A percentile compares a stretch with the other conserved stretches of the same genome.
phyloP scores from a whole-genome alignment of 2,329 filamentous ascomycete species.

The Didymella glomerata region DNA sequence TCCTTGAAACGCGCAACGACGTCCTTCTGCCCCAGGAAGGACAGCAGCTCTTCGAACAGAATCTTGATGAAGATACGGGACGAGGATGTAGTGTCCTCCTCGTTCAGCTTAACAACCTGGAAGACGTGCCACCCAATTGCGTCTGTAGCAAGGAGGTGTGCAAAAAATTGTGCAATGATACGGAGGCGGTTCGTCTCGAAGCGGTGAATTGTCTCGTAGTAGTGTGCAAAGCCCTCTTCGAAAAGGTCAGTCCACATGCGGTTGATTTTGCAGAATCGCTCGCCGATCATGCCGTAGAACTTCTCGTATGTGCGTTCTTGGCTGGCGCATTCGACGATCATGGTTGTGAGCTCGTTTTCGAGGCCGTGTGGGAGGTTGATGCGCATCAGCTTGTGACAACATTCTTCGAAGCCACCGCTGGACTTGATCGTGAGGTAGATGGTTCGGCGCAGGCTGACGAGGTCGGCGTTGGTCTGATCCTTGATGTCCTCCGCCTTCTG shows the following conservation, averaged over 20 bases:
- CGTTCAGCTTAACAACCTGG: slow-evolving; percentile 85
- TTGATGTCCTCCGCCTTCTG: slow-evolving; percentile 93
- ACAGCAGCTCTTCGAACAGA: slow-evolving; percentile 88
- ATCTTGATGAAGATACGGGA: slow-evolving; percentile 99
- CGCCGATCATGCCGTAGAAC: slow-evolving; percentile 93
- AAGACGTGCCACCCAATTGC: slow-evolving; percentile 93
- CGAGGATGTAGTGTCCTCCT: slow-evolving; percentile 95
- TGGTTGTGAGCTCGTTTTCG: slow-evolving; percentile 89
- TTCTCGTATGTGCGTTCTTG: slow-evolving; percentile 98
- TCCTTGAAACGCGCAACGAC: slow-evolving; percentile 83
- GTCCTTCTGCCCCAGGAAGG: slow-evolving; percentile 84
- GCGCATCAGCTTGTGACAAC: slow-evolving; percentile 91
- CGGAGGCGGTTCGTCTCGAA: slow-evolving; percentile 95
- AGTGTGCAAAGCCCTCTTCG: slow-evolving; percentile 86
- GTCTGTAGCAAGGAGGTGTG: slow-evolving; percentile 86
- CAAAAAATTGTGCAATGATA: slow-evolving; percentile 95
- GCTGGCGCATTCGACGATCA: slow-evolving; percentile 96
- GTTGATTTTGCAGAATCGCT: slow-evolving; percentile 95
- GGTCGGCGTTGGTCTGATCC: slow-evolving; percentile 94
- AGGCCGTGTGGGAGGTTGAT: slow-evolving; percentile 86
- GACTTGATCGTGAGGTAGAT: slow-evolving; percentile 99
- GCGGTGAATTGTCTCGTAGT: slow-evolving; percentile 97
- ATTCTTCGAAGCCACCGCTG: slow-evolving; percentile 94
- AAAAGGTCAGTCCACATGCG: slow-evolving; percentile 93
- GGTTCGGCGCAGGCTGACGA: slow-evolving; percentile 89